phyloP scores from a whole-genome alignment of 202 grass and related monocot genomes.

The Musa balbisiana region DNA sequence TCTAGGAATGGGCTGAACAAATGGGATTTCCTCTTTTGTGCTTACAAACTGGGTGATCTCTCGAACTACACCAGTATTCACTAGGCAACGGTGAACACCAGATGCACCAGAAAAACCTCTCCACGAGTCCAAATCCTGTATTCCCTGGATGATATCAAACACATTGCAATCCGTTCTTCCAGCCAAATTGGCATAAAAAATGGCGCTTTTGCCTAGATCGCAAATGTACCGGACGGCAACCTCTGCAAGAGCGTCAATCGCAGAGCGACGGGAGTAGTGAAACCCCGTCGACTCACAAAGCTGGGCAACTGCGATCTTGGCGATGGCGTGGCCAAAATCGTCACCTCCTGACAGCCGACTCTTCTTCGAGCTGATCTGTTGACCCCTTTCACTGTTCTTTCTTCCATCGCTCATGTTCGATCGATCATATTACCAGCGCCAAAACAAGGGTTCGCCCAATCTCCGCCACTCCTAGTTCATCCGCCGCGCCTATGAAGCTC shows the following conservation, averaged over 20 bases:
- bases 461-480: background rate
- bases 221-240: conserved; percentile 55
- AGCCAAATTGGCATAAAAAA: conserved; percentile 52
- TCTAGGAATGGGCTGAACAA: conserved; percentile 34
- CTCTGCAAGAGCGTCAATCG: conserved; percentile 64
- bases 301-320: conserved; percentile 50
- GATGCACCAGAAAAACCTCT: conserved; percentile 57
- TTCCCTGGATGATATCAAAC: conserved; percentile 59
- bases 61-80: conserved; percentile 42
- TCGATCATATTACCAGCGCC: conserved; percentile 5
- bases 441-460: background rate
- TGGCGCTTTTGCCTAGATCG: conserved; percentile 51
- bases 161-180: conserved; percentile 55
- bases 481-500: background rate
- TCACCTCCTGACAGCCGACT: conserved; percentile 22
- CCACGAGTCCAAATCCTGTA: conserved; percentile 56
- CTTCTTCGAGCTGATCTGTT: conserved; percentile 17
- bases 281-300: conserved; percentile 56
- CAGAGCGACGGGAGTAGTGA: conserved; percentile 47
- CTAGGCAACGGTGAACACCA: conserved; percentile 41
- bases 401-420: conserved; percentile 21
- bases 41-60: conserved; percentile 46
- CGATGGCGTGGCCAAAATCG: conserved; percentile 53
- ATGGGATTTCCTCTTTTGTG: conserved; percentile 44
- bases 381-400: conserved; percentile 18